Base-by-base conservation (phyloP, 1,284 basidiomycete species). In the Puccinia hordei region DNA sequence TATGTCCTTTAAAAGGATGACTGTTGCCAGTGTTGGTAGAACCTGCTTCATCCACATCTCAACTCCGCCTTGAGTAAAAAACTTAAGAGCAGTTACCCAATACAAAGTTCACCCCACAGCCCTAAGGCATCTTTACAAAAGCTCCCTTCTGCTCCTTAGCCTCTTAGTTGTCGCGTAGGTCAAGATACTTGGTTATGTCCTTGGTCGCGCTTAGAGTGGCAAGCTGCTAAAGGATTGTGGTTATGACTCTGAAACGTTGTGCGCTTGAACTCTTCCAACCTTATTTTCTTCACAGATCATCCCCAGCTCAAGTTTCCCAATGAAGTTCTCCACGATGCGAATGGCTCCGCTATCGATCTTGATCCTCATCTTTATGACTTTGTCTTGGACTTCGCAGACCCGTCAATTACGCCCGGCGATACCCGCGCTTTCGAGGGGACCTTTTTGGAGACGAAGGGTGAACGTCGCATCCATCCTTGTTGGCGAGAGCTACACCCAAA, bases 361-460 rank as follows among this genome's bases (percentile, higher is more conserved):
- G 41, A 15, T 66, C 1, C 19, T 66, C 41, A 46, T 66, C 41
- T 22, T 66, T 44, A 15, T 66, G 22, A 27, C 63, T 46, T 24
- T 66, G 38, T 17, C 63, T 13, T 44, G 63, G 63, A 46, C 38
- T 44, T 46, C 38, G 22, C 38, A 63, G 44, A 12, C 63, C 38
- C 63, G 63, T 66, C 63, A 44, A 46, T 66, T 66, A 35, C 63
- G 63, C 41, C 63, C 63, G 1, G 63, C 15, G n/a, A 63, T 8
- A 46, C 9, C 41, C n/a, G 38, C 12, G 41, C 38, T 46, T 46
- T n/a, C 63, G 15, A 66, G n/a, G n/a, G n/a, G n/a, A n/a, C n/a
- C n/a, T n/a, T 19, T 66, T 46, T 66, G 38, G 63, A 66, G 38
- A 44, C 63, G 63, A 66, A 66, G 41, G n/a, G 63, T 66, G 17